Evolutionary conservation across 2,329 filamentous ascomycete genomes (phyloP).

Genomic region (Beauveria pseudobassiana): DNA sequence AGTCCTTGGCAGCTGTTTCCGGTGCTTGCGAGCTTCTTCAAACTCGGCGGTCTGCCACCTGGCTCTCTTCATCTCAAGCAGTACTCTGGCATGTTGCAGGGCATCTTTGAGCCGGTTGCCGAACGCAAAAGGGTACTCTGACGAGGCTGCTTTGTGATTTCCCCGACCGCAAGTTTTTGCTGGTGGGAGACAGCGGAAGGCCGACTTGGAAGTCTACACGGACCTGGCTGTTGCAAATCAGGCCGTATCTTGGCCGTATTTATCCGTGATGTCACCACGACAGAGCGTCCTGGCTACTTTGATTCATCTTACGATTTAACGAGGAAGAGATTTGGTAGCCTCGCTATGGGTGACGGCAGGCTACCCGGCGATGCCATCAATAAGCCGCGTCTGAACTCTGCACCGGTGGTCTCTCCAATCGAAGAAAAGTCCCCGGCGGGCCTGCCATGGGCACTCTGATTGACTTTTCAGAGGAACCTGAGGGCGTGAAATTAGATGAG

Average conservation of each 20-base stretch:
- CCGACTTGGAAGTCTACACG: constrained; percentile 93
- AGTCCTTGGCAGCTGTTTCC: constrained; percentile 97
- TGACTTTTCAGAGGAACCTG: constrained; percentile 50
- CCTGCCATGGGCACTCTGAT: constrained; percentile 51
- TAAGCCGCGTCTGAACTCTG: constrained; percentile 20
- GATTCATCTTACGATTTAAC: constrained; percentile 45
- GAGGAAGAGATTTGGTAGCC: constrained; percentile 20
- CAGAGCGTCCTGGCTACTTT: constrained; percentile 65
- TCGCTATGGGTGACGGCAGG: constrained; percentile 20
- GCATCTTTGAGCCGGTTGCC: constrained; percentile 94
- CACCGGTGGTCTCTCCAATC: constrained; percentile 11
- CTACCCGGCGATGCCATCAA: constrained; percentile 7
- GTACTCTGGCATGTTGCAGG: constrained; percentile 94
- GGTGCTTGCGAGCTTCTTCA: constrained; percentile 78
- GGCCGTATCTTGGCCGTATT: constrained; percentile 80
- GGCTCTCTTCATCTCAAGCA: constrained; percentile 95
- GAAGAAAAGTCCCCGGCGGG: constrained; percentile 23
- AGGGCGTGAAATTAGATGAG: constrained; percentile 28
- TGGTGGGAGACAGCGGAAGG: constrained; percentile 93
- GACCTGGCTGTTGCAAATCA: constrained; percentile 78
- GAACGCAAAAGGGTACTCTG: constrained; percentile 87
- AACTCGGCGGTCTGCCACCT: constrained; percentile 67
- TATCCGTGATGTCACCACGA: constrained; percentile 90
- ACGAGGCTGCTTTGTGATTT: constrained; percentile 85
- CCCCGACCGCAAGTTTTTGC: constrained; percentile 77